These are phyloP conservation scores for Diplodia seriata DNA, from an alignment of 2,329 filamentous ascomycete genomes.

Conservation along the genomic window DNA sequence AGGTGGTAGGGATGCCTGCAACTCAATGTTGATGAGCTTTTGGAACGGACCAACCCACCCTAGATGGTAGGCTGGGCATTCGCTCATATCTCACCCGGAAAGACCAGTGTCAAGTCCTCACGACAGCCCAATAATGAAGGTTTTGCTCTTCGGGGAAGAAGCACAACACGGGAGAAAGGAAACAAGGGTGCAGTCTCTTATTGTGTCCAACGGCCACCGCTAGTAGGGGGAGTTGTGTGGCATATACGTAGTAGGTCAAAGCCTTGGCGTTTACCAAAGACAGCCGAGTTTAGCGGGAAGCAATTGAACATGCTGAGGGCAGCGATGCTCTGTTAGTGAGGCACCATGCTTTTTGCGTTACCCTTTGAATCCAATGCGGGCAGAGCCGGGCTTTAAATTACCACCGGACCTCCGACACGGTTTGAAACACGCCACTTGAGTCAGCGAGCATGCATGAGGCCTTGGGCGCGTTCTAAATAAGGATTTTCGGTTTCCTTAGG, in stretches of 20 bases:
- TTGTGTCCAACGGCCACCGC: background rate
- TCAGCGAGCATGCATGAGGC: conserved; percentile 10
- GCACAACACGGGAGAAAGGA: background rate
- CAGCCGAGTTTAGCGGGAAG: background rate
- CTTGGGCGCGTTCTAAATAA: background rate
- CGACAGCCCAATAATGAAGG: background rate
- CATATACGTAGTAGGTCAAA: background rate
- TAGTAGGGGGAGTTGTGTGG: background rate
- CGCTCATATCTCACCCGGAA: background rate
- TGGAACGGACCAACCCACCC: background rate
- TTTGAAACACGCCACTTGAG: conserved; percentile 25
- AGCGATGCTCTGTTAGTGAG: background rate
- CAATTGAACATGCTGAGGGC: background rate
- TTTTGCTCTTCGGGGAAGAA: background rate
- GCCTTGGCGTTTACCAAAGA: background rate
- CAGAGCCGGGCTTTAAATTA: conserved; percentile 3
- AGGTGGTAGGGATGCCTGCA: conserved; percentile 39
- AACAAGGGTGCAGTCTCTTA: background rate
- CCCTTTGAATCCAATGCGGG: background rate
- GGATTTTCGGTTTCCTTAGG: background rate
- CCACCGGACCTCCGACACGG: background rate
- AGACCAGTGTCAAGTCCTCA: background rate
- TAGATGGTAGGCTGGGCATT: background rate
- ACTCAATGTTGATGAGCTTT: background rate
- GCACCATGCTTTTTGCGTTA: too few species aligned